These are phyloP conservation scores for Mucor circinelloides DNA, from an alignment of 371 early-diverging fungal species.

Conservation along the genomic window DNA sequence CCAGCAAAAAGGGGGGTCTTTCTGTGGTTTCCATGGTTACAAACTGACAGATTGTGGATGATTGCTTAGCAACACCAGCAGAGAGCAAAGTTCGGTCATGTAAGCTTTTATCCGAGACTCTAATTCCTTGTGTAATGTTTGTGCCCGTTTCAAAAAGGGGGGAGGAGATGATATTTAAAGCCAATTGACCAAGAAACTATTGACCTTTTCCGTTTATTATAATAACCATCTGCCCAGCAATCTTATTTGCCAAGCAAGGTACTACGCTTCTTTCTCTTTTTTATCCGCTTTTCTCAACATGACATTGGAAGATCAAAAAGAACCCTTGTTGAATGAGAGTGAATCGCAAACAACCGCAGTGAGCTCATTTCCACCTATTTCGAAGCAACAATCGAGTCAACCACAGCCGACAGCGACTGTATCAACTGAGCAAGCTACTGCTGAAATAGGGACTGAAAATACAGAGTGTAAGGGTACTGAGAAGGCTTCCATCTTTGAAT, in stretches of 20 bases:
- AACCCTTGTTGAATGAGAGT: conserved; percentile 6
- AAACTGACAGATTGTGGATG: background rate
- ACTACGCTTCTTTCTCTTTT: background rate
- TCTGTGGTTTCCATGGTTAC: background rate
- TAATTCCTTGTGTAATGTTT: background rate
- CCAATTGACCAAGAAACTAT: no score
- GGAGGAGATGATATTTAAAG: background rate
- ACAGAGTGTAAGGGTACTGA: background rate
- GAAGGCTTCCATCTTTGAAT: background rate
- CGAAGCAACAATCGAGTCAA: background rate
- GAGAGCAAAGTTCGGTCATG: background rate
- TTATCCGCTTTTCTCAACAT: background rate
- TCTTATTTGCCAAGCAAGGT: no score
- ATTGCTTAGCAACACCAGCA: background rate
- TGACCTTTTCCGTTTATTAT: no score
- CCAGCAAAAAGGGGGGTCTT: background rate
- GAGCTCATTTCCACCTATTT: background rate
- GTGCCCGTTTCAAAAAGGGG: background rate
- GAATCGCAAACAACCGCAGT: background rate
- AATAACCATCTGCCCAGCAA: no score
- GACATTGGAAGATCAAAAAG: conserved; percentile 6
- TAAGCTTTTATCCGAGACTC: background rate
- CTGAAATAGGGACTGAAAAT: conserved; percentile 3
- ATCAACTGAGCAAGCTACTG: conserved; percentile 14
- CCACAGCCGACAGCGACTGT: conserved; percentile 1